phyloP scores from a whole-genome alignment of 164 flowering plant genomes.

The Vitis riparia region DNA sequence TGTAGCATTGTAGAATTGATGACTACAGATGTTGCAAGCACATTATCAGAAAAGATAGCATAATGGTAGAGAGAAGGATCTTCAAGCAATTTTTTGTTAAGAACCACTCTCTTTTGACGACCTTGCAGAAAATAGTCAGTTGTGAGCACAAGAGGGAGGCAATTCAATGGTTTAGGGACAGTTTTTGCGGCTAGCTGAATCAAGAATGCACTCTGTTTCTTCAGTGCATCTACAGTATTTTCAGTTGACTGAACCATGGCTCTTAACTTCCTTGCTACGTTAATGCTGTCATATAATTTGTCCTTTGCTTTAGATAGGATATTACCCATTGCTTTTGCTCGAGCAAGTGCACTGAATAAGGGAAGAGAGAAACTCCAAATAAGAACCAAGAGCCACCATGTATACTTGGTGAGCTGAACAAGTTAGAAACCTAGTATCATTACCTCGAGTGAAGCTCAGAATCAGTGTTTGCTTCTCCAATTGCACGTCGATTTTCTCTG shows the following conservation, averaged over 20 bases:
- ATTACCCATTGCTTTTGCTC: constrained; percentile 90
- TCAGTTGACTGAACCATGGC: constrained; percentile 91
- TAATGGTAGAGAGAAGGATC: constrained; percentile 84
- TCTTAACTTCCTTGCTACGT: constrained; percentile 74
- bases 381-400: constrained; percentile 9
- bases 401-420: constrained; percentile 1
- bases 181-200: constrained; percentile 94
- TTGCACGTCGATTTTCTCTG: constrained; percentile 49
- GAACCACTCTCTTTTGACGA: constrained; percentile 28
- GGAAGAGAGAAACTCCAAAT: neutral
- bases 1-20: constrained; percentile 80
- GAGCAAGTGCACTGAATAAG: constrained; percentile 69
- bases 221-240: constrained; percentile 47
- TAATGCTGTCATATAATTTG: constrained; percentile 62
- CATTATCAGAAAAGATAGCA: constrained; percentile 97
- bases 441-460: constrained; percentile 77
- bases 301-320: constrained; percentile 77
- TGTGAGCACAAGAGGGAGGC: constrained; percentile 76
- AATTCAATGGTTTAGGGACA: constrained; percentile 78
- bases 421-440: constrained; percentile 1
- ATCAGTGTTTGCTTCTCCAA: constrained; percentile 87
- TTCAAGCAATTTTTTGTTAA: constrained; percentile 49
- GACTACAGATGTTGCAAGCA: constrained; percentile 93
- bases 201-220: constrained; percentile 79
- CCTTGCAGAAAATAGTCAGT: constrained; percentile 59